A percentile compares a stretch with the other conserved stretches of the same genome.
These are phyloP conservation scores for Rachicladosporium sp. DNA, from an alignment of 2,329 filamentous ascomycete species.

Conservation along the genomic window DNA sequence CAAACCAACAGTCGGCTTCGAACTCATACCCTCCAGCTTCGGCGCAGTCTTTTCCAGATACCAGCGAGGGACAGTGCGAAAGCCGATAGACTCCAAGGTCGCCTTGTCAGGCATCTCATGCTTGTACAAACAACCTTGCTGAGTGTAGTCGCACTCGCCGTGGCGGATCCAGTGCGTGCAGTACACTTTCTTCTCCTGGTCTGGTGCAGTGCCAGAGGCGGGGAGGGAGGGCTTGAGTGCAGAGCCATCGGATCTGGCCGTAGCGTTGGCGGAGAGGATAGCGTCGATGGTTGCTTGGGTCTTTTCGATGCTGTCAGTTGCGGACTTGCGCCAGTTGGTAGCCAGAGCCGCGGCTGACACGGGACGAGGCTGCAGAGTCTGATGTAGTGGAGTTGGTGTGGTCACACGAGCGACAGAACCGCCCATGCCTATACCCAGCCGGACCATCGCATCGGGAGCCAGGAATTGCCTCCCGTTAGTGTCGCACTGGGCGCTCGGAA, in stretches of 20 bases:
- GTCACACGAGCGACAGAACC: slow-evolving; percentile 1
- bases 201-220: slow-evolving; percentile 27
- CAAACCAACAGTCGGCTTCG: slow-evolving; percentile 7
- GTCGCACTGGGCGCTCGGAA: too few relatives aligned
- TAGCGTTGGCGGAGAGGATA: slow-evolving; percentile 13
- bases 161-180: slow-evolving; percentile 86
- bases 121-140: slow-evolving; percentile 79
- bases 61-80: slow-evolving; percentile 46
- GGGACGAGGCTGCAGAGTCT: slow-evolving; percentile 1
- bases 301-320: slow-evolving; percentile 6
- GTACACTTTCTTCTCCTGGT: slow-evolving; percentile 53
- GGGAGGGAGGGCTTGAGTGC: slow-evolving; percentile 9
- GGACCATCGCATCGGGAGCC: slow-evolving; percentile 13
- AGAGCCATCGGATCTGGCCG: neutral
- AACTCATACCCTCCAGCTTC: slow-evolving; percentile 9
- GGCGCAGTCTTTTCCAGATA: slow-evolving; percentile 37
- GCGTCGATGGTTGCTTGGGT: slow-evolving; percentile 18
- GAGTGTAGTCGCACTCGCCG: slow-evolving; percentile 71
- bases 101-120: slow-evolving; percentile 75
- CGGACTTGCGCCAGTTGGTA: slow-evolving; percentile 13
- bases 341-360: slow-evolving; percentile 10
- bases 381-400: slow-evolving; percentile 3
- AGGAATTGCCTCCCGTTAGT: too few relatives aligned
- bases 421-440: slow-evolving; percentile 8
- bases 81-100: slow-evolving; percentile 57